phyloP scores from a whole-genome alignment of 2,329 filamentous ascomycete species.

The Domatiomyces globalis region DNA sequence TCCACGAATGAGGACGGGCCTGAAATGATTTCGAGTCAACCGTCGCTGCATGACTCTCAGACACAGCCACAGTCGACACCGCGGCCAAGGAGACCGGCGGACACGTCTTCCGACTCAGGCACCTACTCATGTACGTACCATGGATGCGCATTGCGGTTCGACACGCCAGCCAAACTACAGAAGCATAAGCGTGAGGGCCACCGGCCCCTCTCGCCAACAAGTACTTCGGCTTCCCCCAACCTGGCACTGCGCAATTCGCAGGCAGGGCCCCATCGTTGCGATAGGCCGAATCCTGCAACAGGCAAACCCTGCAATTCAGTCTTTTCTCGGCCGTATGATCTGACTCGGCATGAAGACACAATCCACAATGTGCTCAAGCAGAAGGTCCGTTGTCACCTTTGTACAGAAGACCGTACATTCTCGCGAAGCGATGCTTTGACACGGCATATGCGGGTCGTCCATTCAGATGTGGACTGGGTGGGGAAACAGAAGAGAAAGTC shows the following conservation, averaged over 20 bases:
- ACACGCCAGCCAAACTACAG: constrained; percentile 71
- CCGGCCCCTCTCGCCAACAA: constrained; percentile 50
- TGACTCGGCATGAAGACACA: constrained; percentile 91
- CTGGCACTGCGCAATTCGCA: constrained; percentile 62
- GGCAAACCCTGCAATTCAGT: constrained; percentile 88
- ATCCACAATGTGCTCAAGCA: constrained; percentile 92
- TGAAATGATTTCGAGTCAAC: constrained; percentile 15
- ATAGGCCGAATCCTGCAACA: constrained; percentile 84
- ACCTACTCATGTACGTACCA: constrained; percentile 96
- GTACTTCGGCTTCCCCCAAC: constrained; percentile 30
- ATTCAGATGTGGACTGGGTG: constrained; percentile 74
- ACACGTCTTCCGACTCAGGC: constrained; percentile 60
- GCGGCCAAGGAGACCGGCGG: constrained; percentile 40
- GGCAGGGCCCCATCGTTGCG: constrained; percentile 83
- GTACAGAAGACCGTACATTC: constrained; percentile 93
- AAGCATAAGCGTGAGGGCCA: constrained; percentile 94
- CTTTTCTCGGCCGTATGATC: constrained; percentile 89
- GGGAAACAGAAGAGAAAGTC: constrained; percentile 37
- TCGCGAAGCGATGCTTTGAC: constrained; percentile 90
- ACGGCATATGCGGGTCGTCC: constrained; percentile 84
- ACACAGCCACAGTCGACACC: constrained; percentile 10
- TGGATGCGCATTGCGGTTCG: constrained; percentile 75
- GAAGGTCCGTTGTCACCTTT: constrained; percentile 85
- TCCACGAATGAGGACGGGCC: constrained; percentile 42
- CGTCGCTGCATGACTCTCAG: constrained; percentile 21